These are phyloP conservation scores for Epichloe coenophiala DNA, from an alignment of 2,329 filamentous ascomycete genomes.

Conservation along the genomic window DNA sequence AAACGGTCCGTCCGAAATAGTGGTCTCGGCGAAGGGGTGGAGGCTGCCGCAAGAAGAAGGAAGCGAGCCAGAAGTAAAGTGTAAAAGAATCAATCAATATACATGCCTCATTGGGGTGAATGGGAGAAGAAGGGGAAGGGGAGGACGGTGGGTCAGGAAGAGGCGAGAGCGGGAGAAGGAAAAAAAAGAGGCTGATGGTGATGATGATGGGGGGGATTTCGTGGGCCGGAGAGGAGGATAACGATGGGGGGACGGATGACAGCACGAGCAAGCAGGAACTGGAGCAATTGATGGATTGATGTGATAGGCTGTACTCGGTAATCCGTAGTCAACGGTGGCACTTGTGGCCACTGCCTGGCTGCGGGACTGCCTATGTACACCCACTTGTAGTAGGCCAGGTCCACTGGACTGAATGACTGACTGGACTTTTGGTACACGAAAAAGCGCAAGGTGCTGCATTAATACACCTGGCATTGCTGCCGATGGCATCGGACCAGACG, in stretches of 20 bases:
- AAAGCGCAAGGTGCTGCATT: neutral
- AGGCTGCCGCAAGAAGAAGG: conserved; percentile 3
- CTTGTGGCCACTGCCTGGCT: neutral
- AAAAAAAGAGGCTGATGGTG: conserved; percentile 12
- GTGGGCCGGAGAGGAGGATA: conserved; percentile 1
- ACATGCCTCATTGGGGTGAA: conserved; percentile 21
- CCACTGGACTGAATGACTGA: no score
- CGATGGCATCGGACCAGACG: neutral
- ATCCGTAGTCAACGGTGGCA: neutral
- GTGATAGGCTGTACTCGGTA: neutral
- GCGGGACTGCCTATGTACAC: neutral
- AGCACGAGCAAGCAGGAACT: conserved; percentile 1
- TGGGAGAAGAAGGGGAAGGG: conserved; percentile 4
- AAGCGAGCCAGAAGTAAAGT: conserved; percentile 15
- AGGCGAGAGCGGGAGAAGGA: conserved; percentile 11
- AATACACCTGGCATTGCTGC: no score
- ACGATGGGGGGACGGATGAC: no score
- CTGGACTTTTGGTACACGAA: no score
- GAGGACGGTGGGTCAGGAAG: conserved; percentile 3
- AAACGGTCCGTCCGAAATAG: conserved; percentile 2
- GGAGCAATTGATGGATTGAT: neutral
- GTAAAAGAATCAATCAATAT: conserved; percentile 23
- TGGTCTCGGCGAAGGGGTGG: neutral
- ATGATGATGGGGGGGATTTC: conserved; percentile 8
- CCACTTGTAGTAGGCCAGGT: neutral